Evolutionary conservation across 2,329 filamentous ascomycete genomes (phyloP), one percentile per base, ranked within the genome.

Genomic region (Aspergillus sp.): DNA sequence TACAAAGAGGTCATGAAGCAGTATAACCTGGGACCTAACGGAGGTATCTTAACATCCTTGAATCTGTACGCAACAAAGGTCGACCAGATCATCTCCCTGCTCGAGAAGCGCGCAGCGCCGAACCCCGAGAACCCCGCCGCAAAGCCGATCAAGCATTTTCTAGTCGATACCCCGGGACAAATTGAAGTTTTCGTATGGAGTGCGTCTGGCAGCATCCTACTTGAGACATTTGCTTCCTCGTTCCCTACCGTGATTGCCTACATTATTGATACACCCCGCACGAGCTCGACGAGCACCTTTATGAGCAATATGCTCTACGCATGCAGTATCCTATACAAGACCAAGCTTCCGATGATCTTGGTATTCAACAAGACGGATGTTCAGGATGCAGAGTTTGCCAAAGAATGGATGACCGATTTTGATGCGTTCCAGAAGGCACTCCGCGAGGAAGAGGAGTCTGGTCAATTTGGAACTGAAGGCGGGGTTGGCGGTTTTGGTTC

Each of bases 261-360:
- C 77, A 85, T 99, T 59, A 96, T 99, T 75, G 95, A 99, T 76
- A 99, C 95, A 2, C 95, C 96, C 3, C 87, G 95, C 54, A 96
- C 93, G 14, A 87, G 90, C 37, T 96, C 91, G 40, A 98, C 95
- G 0, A 93, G 90, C 62, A 99, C 95, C 0, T 99, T 99, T 77
- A 99, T 99, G 95, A 96, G 90, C 73, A 99, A 99, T 78, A 99
- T 99, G 95, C 87, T 99, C 44, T 99, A 99, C 76, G 95, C 95
- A 21, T 98, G 95, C 82, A 96, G 90, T 59, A 99, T 99, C 63
- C 84, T 99, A 15, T 99, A 99, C 84, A 98, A 98, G 81, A 98
- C 93, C 2, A 96, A 96, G 73, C 82, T 99, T 0, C 95, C 95
- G 23, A 99, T 99, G 95, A 96, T 99, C 54, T 80, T 99, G 7